phyloP scores from a whole-genome alignment of 768 basidiomycete genomes.

The Coprinopsis sp. region DNA sequence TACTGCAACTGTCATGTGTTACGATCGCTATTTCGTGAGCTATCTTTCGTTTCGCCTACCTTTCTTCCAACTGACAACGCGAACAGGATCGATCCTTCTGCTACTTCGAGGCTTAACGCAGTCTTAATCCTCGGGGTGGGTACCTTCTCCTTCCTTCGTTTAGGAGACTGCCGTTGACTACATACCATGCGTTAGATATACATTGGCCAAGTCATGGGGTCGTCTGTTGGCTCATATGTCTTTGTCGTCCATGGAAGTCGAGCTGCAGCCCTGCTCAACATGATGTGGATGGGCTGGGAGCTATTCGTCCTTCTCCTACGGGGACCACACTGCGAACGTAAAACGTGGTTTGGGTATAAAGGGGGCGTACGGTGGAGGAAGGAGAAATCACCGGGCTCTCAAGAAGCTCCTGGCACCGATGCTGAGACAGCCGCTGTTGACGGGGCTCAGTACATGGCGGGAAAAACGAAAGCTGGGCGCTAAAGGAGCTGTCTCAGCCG shows the following conservation, averaged over 20 bases:
- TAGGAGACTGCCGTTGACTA: neutral
- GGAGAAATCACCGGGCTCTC: constrained; percentile 10
- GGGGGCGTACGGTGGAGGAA: constrained; percentile 47
- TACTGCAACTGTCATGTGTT: constrained; percentile 62
- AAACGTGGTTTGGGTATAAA: constrained; percentile 63
- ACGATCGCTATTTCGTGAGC: constrained; percentile 54
- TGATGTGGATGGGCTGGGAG: constrained; percentile 56
- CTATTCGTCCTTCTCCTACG: constrained; percentile 55
- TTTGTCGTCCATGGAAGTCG: constrained; percentile 73
- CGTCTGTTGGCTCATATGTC: constrained; percentile 66
- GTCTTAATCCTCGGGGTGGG: constrained; percentile 65
- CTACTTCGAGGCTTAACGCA: constrained; percentile 68
- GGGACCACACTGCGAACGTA: constrained; percentile 59
- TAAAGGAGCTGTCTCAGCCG: too few species aligned
- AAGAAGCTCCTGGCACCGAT: too few species aligned
- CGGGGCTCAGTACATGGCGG: too few species aligned
- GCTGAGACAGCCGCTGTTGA: too few species aligned
- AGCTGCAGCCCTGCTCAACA: constrained; percentile 53
- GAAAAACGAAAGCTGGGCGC: too few species aligned
- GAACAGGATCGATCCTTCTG: too few species aligned
- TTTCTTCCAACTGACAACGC: too few species aligned
- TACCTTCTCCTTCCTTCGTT: neutral
- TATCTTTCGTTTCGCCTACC: too few species aligned
- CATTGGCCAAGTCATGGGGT: constrained; percentile 81
- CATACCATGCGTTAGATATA: neutral